A percentile compares a stretch with the other conserved stretches of the same genome.
These are phyloP conservation scores for Termitomyces bulborhizus DNA, from an alignment of 768 basidiomycete species.

Conservation along the genomic window DNA sequence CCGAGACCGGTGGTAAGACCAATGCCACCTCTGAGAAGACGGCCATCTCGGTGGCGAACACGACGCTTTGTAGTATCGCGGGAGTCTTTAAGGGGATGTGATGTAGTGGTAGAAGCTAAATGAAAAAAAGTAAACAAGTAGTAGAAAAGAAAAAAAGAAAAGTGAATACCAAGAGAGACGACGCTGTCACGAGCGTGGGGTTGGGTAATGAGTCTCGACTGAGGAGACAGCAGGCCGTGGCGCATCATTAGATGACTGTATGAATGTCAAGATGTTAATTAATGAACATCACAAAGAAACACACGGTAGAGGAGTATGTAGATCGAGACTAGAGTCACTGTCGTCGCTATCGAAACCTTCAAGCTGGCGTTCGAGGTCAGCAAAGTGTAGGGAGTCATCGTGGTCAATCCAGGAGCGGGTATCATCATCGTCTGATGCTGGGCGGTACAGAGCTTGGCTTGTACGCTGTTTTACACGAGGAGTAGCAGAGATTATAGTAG, in stretches of 20 bases:
- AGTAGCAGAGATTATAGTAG: conserved; percentile 18
- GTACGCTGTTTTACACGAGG: conserved; percentile 9
- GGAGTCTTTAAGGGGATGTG: conserved; percentile 40
- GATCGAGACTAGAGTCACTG: conserved; percentile 54
- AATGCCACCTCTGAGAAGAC: conserved; percentile 51
- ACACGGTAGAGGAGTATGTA: conserved; percentile 66
- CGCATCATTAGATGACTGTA: conserved; percentile 58
- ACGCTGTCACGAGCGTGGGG: conserved; percentile 17
- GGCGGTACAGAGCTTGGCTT: background rate
- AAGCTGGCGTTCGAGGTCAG: conserved; percentile 13
- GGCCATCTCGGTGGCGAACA: conserved; percentile 58
- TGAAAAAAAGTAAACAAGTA: background rate
- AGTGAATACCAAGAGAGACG: conserved; percentile 22
- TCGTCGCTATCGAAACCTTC: conserved; percentile 28
- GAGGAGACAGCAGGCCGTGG: conserved; percentile 59
- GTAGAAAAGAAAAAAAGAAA: background rate
- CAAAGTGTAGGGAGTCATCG: conserved; percentile 16
- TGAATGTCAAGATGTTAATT: conserved; percentile 1
- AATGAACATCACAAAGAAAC: conserved; percentile 20
- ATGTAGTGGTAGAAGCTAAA: conserved; percentile 8
- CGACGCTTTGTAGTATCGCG: conserved; percentile 52
- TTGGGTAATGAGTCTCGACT: conserved; percentile 46
- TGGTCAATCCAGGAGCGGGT: conserved; percentile 17
- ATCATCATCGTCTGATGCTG: conserved; percentile 13
- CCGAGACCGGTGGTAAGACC: conserved; percentile 69